phyloP scores from a whole-genome alignment of 768 basidiomycete genomes.

The Phanerochaete carnosa region DNA sequence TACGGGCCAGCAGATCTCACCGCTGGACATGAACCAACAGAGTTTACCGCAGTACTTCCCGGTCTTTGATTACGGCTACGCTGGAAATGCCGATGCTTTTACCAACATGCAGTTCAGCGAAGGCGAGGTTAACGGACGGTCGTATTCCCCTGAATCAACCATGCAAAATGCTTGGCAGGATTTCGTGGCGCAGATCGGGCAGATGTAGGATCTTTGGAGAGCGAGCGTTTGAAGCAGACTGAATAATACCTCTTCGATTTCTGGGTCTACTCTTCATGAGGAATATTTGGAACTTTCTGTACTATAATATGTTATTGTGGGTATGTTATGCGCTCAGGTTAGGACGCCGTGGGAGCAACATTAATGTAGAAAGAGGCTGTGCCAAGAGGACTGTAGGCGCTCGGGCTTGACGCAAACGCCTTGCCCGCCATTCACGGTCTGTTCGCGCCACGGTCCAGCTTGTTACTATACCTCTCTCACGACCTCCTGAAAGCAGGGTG shows the following conservation, averaged over 20 bases:
- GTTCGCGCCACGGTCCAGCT: too few relatives aligned
- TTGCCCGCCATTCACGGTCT: too few relatives aligned
- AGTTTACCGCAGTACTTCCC: slow-evolving; percentile 69
- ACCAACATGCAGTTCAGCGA: slow-evolving; percentile 26
- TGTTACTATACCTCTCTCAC: too few relatives aligned
- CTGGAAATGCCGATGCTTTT: slow-evolving; percentile 18
- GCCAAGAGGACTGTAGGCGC: too few relatives aligned
- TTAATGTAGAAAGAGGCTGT: too few relatives aligned
- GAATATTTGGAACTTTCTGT: not conserved
- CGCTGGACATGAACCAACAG: slow-evolving; percentile 21
- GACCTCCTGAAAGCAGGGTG: too few relatives aligned
- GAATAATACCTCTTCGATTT: not conserved
- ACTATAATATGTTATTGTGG: not conserved
- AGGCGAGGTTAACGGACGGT: slow-evolving; percentile 26
- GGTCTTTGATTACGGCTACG: slow-evolving; percentile 65
- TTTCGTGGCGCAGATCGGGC: slow-evolving; percentile 29
- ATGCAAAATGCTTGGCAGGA: slow-evolving; percentile 31
- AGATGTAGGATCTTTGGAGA: slow-evolving; percentile 9
- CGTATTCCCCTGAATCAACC: slow-evolving; percentile 33
- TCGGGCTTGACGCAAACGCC: too few relatives aligned
- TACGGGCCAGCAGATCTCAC: slow-evolving; percentile 14
- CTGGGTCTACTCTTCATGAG: too few relatives aligned
- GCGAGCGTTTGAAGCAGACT: not conserved
- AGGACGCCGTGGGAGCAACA: too few relatives aligned
- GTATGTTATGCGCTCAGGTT: too few relatives aligned